Conservation (phyloP, 352 stramenopile genomes). For the Pythium myriotylum region DNA sequence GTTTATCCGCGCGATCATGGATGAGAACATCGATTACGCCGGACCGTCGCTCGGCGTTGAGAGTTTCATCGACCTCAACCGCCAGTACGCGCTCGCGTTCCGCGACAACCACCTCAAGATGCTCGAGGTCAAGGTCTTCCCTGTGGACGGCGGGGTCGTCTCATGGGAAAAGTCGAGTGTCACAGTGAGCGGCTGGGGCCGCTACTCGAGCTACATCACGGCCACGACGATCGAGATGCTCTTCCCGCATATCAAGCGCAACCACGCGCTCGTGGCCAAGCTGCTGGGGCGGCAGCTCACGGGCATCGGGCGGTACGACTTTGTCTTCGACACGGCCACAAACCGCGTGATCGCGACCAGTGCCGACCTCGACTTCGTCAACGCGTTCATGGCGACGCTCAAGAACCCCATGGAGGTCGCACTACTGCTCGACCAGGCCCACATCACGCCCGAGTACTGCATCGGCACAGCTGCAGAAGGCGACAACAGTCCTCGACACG, state of each 20-base stretch:
- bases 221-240: slow-evolving; percentile 24
- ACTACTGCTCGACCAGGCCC: slow-evolving; percentile 13
- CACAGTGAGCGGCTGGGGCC: slow-evolving; percentile 18
- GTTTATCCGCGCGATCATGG: slow-evolving; percentile 16
- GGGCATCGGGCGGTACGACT: slow-evolving; percentile 17
- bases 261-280: slow-evolving; percentile 20
- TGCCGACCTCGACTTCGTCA: slow-evolving; percentile 20
- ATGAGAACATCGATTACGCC: slow-evolving; percentile 17
- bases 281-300: slow-evolving; percentile 18
- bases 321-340: slow-evolving; percentile 21
- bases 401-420: slow-evolving; percentile 19
- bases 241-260: slow-evolving; percentile 19
- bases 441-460: slow-evolving; percentile 22
- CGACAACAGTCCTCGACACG: background rate
- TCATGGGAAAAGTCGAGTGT: slow-evolving; percentile 8
- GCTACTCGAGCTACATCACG: slow-evolving; percentile 24
- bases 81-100: slow-evolving; percentile 16
- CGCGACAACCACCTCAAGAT: slow-evolving; percentile 7
- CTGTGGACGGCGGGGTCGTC: slow-evolving; percentile 9
- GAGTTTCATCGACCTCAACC: slow-evolving; percentile 14
- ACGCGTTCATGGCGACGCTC: slow-evolving; percentile 20
- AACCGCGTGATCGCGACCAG: slow-evolving; percentile 19
- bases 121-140: slow-evolving; percentile 16
- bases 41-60: slow-evolving; percentile 8
- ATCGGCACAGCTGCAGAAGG: slow-evolving; percentile 1